Evolutionary conservation across 2,329 filamentous ascomycete species (phyloP).

Genomic region (Phialophora macrospora): DNA sequence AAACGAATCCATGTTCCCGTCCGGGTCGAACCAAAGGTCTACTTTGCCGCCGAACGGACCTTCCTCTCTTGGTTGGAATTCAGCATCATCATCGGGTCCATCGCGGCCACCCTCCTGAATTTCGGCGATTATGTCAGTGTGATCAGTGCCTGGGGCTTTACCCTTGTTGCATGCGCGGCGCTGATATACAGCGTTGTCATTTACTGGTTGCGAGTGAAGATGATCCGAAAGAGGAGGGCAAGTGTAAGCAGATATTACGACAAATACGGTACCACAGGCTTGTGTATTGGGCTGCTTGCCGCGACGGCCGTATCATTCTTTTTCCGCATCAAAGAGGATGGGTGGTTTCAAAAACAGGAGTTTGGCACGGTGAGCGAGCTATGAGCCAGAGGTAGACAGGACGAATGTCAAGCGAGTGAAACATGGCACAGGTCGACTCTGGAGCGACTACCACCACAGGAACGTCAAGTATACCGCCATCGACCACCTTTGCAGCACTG

Average conservation of each 20-base stretch:
- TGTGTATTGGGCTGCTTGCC: conserved; percentile 74
- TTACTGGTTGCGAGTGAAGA: conserved; percentile 85
- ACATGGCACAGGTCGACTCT: not conserved
- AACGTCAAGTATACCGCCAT: not conserved
- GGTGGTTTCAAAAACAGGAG: conserved; percentile 37
- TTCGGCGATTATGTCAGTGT: conserved; percentile 72
- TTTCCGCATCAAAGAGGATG: conserved; percentile 69
- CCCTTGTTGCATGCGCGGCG: conserved; percentile 74
- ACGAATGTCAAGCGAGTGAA: not conserved
- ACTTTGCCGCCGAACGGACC: conserved; percentile 93
- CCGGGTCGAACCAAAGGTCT: conserved; percentile 95
- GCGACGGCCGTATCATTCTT: conserved; percentile 81
- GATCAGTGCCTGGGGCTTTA: conserved; percentile 76
- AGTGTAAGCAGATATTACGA: conserved; percentile 82
- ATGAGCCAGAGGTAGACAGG: not conserved
- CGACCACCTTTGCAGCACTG: not conserved
- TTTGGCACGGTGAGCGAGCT: not conserved
- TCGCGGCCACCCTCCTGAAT: conserved; percentile 82
- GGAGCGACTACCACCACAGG: not conserved
- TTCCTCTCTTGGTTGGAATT: conserved; percentile 98
- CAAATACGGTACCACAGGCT: conserved; percentile 76
- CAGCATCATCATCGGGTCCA: conserved; percentile 88
- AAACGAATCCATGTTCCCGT: conserved; percentile 88
- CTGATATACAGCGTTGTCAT: conserved; percentile 83
- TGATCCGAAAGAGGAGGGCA: conserved; percentile 81